Evolutionary conservation across 2,329 filamentous ascomycete genomes (phyloP), one percentile per base, ranked within the genome.

Genomic region (Alternaria panax): DNA sequence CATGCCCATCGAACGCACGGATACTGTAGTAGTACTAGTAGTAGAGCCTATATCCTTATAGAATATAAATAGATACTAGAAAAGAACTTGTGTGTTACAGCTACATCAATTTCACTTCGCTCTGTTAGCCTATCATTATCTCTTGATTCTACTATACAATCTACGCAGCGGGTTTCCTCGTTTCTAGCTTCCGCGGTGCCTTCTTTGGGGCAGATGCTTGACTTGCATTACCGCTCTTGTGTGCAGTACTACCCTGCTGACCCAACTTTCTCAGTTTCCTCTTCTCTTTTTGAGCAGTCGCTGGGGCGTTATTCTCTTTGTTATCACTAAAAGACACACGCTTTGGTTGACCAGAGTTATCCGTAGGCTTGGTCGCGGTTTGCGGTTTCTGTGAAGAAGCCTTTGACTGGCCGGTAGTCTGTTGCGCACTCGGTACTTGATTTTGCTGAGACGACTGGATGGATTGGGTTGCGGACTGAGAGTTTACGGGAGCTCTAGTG

Each of bases 201-300:
- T 62, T 69, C 48, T 65, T 73, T 16, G 55, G 27, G 22, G 48
- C 6, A 12, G 48, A 22, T 9, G 34, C 20, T 45, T 51, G 47
- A n/a, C 20, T 28, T 34, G 14, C 12, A 25, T 25, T 32, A 5
- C 41, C 40, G 40, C 41, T 40, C 12, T 59, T 40, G 11, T 60
- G 50, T 12, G 57, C 45, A 47, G 45, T 61, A 9, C 53, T 54
- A 34, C 54, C 59, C 42, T 65, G 71, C 4, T 64, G 32, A 9
- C 57, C 56, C 38, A 75, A 22, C 32, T 75, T 75, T 24, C 71
- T 70, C 1, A 72, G 73, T 53, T 73, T 75, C 25, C 60, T 65
- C 28, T 57, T 60, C 25, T 64, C 61, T 16, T 45, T 48, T 7
- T 64, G 54, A 12, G 61, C n/a, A 1, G 59, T 40, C n/a, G 54